A percentile compares a stretch with the other conserved stretches of the same genome.
phyloP scores from a whole-genome alignment of 805 yeast genomes.

The Wickerhamiella vanderwaltii region DNA sequence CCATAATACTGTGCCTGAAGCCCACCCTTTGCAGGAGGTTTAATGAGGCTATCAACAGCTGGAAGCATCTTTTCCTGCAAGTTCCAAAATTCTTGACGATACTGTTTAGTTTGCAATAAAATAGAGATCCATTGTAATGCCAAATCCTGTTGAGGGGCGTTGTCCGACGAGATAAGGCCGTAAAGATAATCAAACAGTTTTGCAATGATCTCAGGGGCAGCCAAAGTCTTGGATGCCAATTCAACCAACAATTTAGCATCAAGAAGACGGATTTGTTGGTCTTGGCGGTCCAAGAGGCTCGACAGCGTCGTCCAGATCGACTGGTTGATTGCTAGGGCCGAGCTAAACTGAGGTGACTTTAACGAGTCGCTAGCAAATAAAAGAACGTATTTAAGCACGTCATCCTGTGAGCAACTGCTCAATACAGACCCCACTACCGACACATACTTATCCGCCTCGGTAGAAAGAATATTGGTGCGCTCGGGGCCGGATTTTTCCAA shows the following conservation, averaged over 20 bases:
- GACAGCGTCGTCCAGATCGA: conserved; percentile 32
- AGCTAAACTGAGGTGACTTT: conserved; percentile 23
- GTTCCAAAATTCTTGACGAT: conserved; percentile 42
- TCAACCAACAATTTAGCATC: conserved; percentile 43
- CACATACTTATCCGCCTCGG: conserved; percentile 41
- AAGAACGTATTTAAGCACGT: conserved; percentile 51
- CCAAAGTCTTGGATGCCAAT: conserved; percentile 30
- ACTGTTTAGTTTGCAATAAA: conserved; percentile 42
- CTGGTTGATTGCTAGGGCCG: conserved; percentile 35
- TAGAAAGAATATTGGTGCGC: conserved; percentile 24
- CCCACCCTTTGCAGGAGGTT: conserved; percentile 26
- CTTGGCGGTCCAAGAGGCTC: conserved; percentile 37
- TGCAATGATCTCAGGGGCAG: conserved; percentile 29
- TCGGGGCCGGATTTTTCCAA: conserved; percentile 35
- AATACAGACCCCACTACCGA: conserved; percentile 43
- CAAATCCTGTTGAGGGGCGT: conserved; percentile 44
- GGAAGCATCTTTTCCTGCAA: conserved; percentile 36
- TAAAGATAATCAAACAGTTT: conserved; percentile 26
- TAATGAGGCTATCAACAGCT: conserved; percentile 37
- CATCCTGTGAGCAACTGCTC: conserved; percentile 43
- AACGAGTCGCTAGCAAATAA: conserved; percentile 43
- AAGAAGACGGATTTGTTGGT: conserved; percentile 45
- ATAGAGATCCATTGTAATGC: conserved; percentile 55
- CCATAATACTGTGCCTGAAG: conserved; percentile 77
- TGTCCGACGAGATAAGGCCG: conserved; percentile 29